Evolutionary conservation across 148 eudicot genomes (phyloP), one percentile per base, ranked within the genome.

Genomic region (Dianthus caryophyllus): DNA sequence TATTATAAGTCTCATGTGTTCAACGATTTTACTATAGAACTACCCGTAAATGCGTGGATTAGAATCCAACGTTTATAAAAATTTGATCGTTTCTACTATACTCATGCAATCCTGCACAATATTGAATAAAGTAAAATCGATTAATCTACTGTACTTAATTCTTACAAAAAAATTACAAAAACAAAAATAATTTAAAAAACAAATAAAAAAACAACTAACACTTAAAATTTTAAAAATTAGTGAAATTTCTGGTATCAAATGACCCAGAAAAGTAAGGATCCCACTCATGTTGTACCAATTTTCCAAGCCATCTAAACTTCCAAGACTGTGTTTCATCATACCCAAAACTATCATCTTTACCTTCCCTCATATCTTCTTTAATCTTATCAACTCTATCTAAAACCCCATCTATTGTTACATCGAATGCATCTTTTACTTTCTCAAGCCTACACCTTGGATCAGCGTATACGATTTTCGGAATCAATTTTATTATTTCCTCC

Each of bases 401-500:
- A 17, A 86, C 74, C 21, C 81, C 83, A 20, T 76, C 70, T 47
- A 86, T 69, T 1, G 96, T 71, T 6, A 83, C 65, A 64, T 90
- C 95, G 53, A 90, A 90, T 16, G 97, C 97, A 73, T 90, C 97
- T 62, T 83, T 76, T 44, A 73, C 0, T 2, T 55, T 76, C 76
- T 72, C 81, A 6, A 79, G 57, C n/a, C 73, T 83, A 47, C 86
- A 83, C 62, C 80, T 65, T 25, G 84, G 81, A 74, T 80, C 80
- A 6, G 85, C 83, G 66, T 90, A 90, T 9, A 83, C 69, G 21
- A 90, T 66, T 25, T 59, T 77, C 2, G 97, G 97, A 17, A 90
- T 85, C 51, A 90, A 62, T 8, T 50, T 71, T 29, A 88, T 73
- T 0, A 90, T 82, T 36, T 74, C 75, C 51, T 85, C 86, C 44